Percentiles rank a stretch among this genome's conserved stretches.
These are phyloP conservation scores for Xanthoconium stramineum DNA, from an alignment of 768 basidiomycete species.

Conservation along the genomic window DNA sequence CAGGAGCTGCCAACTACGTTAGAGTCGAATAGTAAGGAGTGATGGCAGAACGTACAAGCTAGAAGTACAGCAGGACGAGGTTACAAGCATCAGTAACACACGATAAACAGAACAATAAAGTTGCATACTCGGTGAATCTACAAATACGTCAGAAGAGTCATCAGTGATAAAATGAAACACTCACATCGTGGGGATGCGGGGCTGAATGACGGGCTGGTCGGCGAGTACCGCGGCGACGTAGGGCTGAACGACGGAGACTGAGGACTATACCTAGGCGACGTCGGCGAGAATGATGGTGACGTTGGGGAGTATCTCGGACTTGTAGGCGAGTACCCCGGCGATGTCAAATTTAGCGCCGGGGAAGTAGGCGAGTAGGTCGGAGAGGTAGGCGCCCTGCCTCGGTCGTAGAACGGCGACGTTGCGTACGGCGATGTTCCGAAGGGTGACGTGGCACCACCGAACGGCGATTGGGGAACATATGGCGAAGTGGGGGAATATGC, in stretches of 20 bases:
- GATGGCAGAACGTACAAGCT: conserved; percentile 57
- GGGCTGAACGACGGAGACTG: conserved; percentile 90
- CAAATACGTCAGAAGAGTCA: background rate
- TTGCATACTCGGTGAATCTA: conserved; percentile 80
- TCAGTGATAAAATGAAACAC: conserved; percentile 23
- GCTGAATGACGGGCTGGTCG: conserved; percentile 87
- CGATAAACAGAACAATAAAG: background rate
- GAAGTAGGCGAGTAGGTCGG: conserved; percentile 90
- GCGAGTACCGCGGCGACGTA: conserved; percentile 86
- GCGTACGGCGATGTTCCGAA: conserved; percentile 79
- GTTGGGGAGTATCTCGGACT: conserved; percentile 86
- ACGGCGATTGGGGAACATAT: conserved; percentile 83
- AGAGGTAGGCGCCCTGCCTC: conserved; percentile 63
- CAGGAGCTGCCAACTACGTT: conserved; percentile 50
- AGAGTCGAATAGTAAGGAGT: background rate
- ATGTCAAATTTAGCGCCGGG: conserved; percentile 76
- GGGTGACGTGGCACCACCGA: conserved; percentile 76
- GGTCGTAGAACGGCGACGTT: conserved; percentile 80
- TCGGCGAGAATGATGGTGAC: conserved; percentile 81
- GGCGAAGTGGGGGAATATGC: conserved; percentile 89
- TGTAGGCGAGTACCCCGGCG: conserved; percentile 64
- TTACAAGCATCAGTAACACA: conserved; percentile 23
- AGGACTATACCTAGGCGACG: conserved; percentile 81
- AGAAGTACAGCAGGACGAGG: conserved; percentile 3
- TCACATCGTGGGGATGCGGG: conserved; percentile 90